These are phyloP conservation scores for Anthracocystis panici-leucophaei DNA, from an alignment of 1,284 basidiomycete species.

Conservation along the genomic window DNA sequence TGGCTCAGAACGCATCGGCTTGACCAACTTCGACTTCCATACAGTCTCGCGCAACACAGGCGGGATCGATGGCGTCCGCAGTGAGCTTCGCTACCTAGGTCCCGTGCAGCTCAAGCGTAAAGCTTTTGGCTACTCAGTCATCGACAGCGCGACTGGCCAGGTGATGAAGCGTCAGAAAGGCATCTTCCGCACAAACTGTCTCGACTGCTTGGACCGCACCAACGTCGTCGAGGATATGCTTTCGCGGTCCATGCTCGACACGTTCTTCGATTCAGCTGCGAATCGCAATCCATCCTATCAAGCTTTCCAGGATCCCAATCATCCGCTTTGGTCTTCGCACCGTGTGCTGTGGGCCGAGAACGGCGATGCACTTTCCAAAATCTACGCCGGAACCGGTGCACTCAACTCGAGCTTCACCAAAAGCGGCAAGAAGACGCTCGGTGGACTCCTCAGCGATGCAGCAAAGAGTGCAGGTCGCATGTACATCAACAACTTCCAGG, in stretches of 20 bases:
- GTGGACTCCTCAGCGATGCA: constrained; percentile 81
- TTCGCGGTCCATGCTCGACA: constrained; percentile 60
- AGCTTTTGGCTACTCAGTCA: constrained; percentile 81
- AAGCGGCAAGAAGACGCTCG: constrained; percentile 85
- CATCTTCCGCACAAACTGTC: constrained; percentile 91
- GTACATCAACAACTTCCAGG: constrained; percentile 98
- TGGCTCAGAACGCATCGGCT: constrained; percentile 65
- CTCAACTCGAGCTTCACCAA: constrained; percentile 95
- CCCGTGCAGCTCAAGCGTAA: constrained; percentile 75
- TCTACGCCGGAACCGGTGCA: constrained; percentile 96
- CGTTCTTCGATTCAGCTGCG: constrained; percentile 49
- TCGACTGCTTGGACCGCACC: constrained; percentile 97
- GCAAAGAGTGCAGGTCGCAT: constrained; percentile 83
- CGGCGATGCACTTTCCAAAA: constrained; percentile 73
- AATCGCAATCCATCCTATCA: constrained; percentile 37
- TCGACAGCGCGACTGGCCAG: constrained; percentile 73
- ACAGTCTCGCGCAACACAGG: constrained; percentile 78
- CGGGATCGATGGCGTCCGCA: constrained; percentile 87
- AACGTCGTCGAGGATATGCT: constrained; percentile 89
- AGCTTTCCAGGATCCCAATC: constrained; percentile 25
- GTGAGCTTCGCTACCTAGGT: constrained; percentile 77
- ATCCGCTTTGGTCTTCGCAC: constrained; percentile 84
- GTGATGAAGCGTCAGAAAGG: constrained; percentile 77
- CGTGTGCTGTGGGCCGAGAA: constrained; percentile 87
- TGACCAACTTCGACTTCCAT: constrained; percentile 96